Base-by-base conservation (phyloP, 768 basidiomycete species). In the Lepiota brunneoincarnata region DNA sequence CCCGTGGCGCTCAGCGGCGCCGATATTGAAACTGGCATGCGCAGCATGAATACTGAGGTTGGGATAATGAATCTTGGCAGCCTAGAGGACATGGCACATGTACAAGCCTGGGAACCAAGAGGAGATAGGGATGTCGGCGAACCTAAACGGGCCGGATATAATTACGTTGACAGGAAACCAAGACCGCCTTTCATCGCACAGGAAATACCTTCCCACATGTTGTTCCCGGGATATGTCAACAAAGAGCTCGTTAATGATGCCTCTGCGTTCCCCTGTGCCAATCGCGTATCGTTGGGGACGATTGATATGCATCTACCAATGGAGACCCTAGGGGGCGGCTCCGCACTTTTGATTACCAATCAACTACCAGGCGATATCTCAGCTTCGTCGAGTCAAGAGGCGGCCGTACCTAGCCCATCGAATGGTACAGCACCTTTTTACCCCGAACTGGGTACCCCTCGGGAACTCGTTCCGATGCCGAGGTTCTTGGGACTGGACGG, bases 111-210 rank as follows among this genome's bases (percentile, higher is more conserved):
- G 72, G 67, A 71, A 31, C 70, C 69, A 51, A 62, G 66, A 21
- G 69, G 73, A 2, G 76, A 75, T 61, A 71, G 74, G 46, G 73
- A 75, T 50, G 72, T 74, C 9, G 75, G 75, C 12, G 73, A 75
- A 59, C 72, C 74, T 17, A 75, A 65, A 56, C 67, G 71, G 40
- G 63, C 67, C 2, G 61, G 60, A 23, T n/a, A n/a, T n/a, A 65
- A 62, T 53, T 68, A 64, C 54, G 24, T 67, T 12, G 63, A 62
- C 23, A 40, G 47, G 41, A 54, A 31, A 54, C 56, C 48, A 55
- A 12, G 44, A 56, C 59, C 51, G 41, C 49, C 49, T 57, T 58
- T 51, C 57, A 51, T 54, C 49, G 60, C 59, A 2, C 67, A 58
- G 46, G 58, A 62, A 26, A 62, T 61, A 49, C 60, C 62, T 23